These are phyloP conservation scores for Wickerhamomyces subpelliculosus DNA, from an alignment of 805 yeast species.

Conservation along the genomic window DNA sequence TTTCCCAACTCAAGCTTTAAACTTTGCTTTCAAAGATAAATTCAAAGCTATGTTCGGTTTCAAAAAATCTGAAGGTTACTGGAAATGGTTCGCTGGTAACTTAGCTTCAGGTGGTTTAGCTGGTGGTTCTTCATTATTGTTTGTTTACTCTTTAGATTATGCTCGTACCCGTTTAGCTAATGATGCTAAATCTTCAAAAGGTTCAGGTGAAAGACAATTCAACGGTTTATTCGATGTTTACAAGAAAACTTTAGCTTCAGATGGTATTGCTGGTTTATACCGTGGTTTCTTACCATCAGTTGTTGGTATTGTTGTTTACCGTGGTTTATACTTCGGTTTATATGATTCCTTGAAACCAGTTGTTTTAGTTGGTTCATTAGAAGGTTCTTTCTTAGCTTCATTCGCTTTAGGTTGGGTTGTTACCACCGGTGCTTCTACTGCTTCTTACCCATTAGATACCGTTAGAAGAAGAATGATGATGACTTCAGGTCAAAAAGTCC, in stretches of 20 bases:
- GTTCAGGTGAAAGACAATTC: slow-evolving; percentile 89
- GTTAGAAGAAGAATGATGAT: slow-evolving; percentile 99
- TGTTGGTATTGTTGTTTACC: slow-evolving; percentile 95
- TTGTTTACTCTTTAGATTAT: slow-evolving; percentile 94
- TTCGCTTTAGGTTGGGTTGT: slow-evolving; percentile 97
- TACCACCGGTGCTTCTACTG: slow-evolving; percentile 97
- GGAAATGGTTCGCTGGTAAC: slow-evolving; percentile 95
- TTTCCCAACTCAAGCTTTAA: slow-evolving; percentile 99
- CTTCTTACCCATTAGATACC: slow-evolving; percentile 98
- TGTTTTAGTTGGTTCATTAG: slow-evolving; percentile 88
- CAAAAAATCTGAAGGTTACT: slow-evolving; percentile 93
- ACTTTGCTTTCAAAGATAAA: slow-evolving; percentile 98
- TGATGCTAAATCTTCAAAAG: slow-evolving; percentile 88
- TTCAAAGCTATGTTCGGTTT: slow-evolving; percentile 93
- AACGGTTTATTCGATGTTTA: slow-evolving; percentile 95
- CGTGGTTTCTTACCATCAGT: slow-evolving; percentile 99
- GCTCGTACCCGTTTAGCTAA: slow-evolving; percentile 99
- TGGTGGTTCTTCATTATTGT: slow-evolving; percentile 91
- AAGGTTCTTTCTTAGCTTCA: slow-evolving; percentile 91
- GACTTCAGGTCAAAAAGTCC: slow-evolving; percentile 98
- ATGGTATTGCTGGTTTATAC: slow-evolving; percentile 97
- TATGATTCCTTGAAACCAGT: slow-evolving; percentile 96
- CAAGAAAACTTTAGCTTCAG: slow-evolving; percentile 91
- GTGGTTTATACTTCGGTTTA: slow-evolving; percentile 98
- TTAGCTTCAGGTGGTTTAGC: slow-evolving; percentile 98